Conservation (phyloP, 148 eudicot species). For the Diospyros lotus region DNA sequence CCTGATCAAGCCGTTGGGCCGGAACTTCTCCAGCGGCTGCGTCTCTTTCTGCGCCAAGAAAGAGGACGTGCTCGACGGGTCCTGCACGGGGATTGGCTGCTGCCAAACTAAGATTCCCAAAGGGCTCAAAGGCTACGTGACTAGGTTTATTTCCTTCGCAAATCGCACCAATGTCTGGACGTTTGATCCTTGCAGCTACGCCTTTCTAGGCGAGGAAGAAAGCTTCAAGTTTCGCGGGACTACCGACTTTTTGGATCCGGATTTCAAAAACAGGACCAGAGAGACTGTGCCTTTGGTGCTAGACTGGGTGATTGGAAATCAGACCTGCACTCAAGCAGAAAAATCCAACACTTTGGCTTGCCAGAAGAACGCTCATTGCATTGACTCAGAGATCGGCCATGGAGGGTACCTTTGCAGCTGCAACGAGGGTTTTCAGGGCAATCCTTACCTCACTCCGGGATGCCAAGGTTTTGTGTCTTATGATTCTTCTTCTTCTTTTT, state of each 20-base stretch:
- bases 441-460: not conserved
- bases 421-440: constrained; percentile 22
- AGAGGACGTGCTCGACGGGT: constrained; percentile 25
- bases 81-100: constrained; percentile 48
- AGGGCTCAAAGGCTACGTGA: constrained; percentile 16
- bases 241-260: constrained; percentile 34
- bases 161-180: constrained; percentile 17
- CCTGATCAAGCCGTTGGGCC: not conserved
- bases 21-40: constrained; percentile 30
- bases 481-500: constrained; percentile 22
- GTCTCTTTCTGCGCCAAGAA: constrained; percentile 21
- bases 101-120: constrained; percentile 42
- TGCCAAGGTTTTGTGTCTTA: constrained; percentile 28
- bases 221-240: constrained; percentile 27
- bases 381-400: constrained; percentile 14
- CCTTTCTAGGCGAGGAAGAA: constrained; percentile 38
- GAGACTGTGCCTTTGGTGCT: constrained; percentile 30
- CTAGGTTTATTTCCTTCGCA: not conserved
- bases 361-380: constrained; percentile 25
- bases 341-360: constrained; percentile 5
- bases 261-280: constrained; percentile 18
- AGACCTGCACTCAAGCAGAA: constrained; percentile 23
- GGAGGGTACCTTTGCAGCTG: constrained; percentile 35
- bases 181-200: constrained; percentile 37
- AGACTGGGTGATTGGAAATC: constrained; percentile 41